A percentile compares a stretch with the other conserved stretches of the same genome.
phyloP scores from a whole-genome alignment of 768 basidiomycete species.

The Tylopilus subfusipes region DNA sequence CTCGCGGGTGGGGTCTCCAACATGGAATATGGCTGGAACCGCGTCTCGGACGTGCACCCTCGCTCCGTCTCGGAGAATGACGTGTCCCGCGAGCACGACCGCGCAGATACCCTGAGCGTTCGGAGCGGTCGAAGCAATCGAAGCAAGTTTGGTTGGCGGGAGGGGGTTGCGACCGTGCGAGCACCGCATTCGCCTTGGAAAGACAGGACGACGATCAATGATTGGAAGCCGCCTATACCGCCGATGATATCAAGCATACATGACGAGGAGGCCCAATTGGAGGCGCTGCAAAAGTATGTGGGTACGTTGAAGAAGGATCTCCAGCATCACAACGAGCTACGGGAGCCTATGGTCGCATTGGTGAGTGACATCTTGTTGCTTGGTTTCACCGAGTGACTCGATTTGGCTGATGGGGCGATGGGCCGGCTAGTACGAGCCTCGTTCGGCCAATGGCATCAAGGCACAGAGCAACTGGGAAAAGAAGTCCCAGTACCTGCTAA shows the following conservation, averaged over 20 bases:
- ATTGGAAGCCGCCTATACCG: constrained; percentile 91
- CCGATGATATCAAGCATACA: constrained; percentile 80
- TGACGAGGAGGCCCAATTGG: constrained; percentile 91
- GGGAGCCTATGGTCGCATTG: constrained; percentile 76
- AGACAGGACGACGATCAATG: constrained; percentile 78
- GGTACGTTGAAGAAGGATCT: constrained; percentile 71
- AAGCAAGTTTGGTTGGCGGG: constrained; percentile 71
- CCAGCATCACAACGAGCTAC: constrained; percentile 76
- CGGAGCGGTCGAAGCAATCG: constrained; percentile 72
- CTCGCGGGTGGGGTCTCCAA: constrained; percentile 95
- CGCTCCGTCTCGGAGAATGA: constrained; percentile 61
- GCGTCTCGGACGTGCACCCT: constrained; percentile 56
- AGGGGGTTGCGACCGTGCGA: constrained; percentile 63
- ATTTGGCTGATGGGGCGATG: not conserved
- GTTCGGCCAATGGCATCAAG: constrained; percentile 68
- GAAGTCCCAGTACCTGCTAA: constrained; percentile 82
- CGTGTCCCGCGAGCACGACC: constrained; percentile 45
- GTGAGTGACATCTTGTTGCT: constrained; percentile 36
- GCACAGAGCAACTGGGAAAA: constrained; percentile 90
- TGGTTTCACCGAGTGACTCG: not conserved
- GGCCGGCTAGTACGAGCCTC: constrained; percentile 58
- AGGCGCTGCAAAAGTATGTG: constrained; percentile 83
- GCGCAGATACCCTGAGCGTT: constrained; percentile 64
- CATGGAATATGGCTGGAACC: constrained; percentile 99
- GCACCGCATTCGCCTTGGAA: constrained; percentile 66